Conservation (phyloP, 2,329 filamentous ascomycete genomes). For the Zymoseptoria pseudotritici region DNA sequence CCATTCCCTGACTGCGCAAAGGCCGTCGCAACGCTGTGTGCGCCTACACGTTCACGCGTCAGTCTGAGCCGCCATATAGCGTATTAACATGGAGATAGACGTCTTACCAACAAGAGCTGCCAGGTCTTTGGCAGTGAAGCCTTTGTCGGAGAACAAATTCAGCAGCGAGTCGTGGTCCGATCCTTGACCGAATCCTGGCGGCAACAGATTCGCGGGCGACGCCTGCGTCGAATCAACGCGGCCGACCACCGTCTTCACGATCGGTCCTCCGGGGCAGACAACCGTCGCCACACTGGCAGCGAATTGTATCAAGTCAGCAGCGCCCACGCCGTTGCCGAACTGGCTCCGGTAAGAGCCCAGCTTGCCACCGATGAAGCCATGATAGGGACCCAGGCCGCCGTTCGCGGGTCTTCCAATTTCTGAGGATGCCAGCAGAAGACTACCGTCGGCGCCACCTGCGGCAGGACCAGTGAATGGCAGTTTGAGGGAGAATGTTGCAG, state of each 20-base stretch:
- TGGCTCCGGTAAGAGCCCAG: conserved; percentile 25
- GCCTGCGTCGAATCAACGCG: conserved; percentile 38
- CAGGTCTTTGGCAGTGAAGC: conserved; percentile 44
- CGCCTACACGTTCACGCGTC: conserved; percentile 13
- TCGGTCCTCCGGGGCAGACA: conserved; percentile 14
- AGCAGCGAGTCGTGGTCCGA: conserved; percentile 34
- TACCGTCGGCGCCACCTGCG: conserved; percentile 35
- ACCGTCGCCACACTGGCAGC: conserved; percentile 38
- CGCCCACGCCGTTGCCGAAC: conserved; percentile 29
- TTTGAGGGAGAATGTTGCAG: conserved; percentile 14
- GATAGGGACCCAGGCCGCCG: conserved; percentile 40
- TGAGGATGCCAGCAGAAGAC: conserved; percentile 32
- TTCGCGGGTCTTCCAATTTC: conserved; percentile 34
- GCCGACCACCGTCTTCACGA: conserved; percentile 34
- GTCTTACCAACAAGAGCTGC: conserved; percentile 45
- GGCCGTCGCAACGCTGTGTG: conserved; percentile 46
- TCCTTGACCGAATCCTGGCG: conserved; percentile 35
- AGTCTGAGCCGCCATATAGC: background rate
- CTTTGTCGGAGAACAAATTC: conserved; percentile 44
- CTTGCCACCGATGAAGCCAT: conserved; percentile 33
- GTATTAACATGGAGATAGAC: background rate
- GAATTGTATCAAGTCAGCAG: conserved; percentile 50
- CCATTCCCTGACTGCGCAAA: conserved; percentile 25
- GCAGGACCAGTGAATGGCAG: conserved; percentile 19
- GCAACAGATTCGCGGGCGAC: conserved; percentile 40